phyloP scores from a whole-genome alignment of 2,329 filamentous ascomycete species.

The Clarireedia homoeocarpa region DNA sequence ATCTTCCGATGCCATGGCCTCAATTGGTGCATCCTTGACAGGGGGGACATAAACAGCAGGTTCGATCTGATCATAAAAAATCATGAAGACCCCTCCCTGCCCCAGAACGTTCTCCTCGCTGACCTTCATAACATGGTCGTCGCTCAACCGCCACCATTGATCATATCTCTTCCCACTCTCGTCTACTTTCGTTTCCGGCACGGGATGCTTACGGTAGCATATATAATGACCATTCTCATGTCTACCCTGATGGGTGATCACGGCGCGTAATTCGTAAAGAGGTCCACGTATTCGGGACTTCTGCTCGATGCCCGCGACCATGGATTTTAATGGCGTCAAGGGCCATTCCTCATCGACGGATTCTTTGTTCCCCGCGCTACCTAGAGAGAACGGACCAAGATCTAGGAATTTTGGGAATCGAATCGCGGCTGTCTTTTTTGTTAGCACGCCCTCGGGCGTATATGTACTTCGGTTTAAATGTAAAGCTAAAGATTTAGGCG shows the following conservation, averaged over 20 bases:
- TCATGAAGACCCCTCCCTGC: constrained; percentile 84
- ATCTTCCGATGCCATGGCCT: constrained; percentile 11
- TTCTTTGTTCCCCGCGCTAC: constrained; percentile 37
- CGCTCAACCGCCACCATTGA: constrained; percentile 87
- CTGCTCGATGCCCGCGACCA: constrained; percentile 53
- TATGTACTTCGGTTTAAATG: constrained; percentile 92
- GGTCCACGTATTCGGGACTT: constrained; percentile 47
- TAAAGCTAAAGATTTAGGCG: constrained; percentile 72
- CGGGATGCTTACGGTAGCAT: constrained; percentile 69
- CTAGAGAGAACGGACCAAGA: constrained; percentile 77
- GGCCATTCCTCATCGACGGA: constrained; percentile 58
- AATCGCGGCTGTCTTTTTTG: constrained; percentile 77
- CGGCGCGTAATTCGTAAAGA: constrained; percentile 72
- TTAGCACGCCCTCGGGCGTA: constrained; percentile 67
- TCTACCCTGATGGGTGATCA: constrained; percentile 80
- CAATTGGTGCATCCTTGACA: neutral
- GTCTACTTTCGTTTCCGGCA: constrained; percentile 18
- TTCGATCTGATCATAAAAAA: constrained; percentile 82
- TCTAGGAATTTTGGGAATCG: constrained; percentile 68
- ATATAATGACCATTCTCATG: constrained; percentile 97
- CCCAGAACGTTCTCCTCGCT: constrained; percentile 64
- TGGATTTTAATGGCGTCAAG: constrained; percentile 59
- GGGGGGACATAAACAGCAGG: constrained; percentile 20
- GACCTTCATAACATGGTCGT: constrained; percentile 72
- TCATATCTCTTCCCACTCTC: constrained; percentile 22